Conservation (phyloP, 495 filamentous ascomycete species). For the Aspergillus ellipticus region DNA sequence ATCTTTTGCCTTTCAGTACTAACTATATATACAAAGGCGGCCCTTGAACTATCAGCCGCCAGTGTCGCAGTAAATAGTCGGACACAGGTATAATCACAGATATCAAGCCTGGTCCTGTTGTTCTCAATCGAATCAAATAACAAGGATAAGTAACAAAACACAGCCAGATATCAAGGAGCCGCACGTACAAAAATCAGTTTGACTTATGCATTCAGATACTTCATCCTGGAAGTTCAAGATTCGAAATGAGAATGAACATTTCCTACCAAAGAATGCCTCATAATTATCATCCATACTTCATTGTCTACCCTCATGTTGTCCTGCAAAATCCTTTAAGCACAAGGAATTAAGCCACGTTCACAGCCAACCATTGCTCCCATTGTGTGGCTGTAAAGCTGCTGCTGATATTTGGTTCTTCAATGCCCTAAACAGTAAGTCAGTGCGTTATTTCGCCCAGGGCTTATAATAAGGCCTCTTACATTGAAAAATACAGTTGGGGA, state of each 20-base stretch:
- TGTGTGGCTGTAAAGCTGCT: constrained; percentile 72
- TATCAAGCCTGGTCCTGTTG: constrained; percentile 3
- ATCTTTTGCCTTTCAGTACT: constrained; percentile 5
- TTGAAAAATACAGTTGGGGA: constrained; percentile 87
- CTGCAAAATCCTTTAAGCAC: not conserved
- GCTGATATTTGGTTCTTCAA: constrained; percentile 72
- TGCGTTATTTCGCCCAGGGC: constrained; percentile 5
- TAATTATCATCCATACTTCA: constrained; percentile 4
- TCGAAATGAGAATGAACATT: not conserved
- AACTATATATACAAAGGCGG: constrained; percentile 51
- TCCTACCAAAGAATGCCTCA: not conserved
- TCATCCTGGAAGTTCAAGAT: not conserved
- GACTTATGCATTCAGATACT: not conserved
- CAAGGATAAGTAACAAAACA: not conserved
- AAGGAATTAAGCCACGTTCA: constrained; percentile 60
- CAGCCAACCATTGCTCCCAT: constrained; percentile 82
- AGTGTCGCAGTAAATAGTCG: constrained; percentile 33
- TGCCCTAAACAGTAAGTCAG: constrained; percentile 49
- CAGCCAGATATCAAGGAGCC: not conserved
- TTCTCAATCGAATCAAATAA: not conserved
- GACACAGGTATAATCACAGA: not conserved
- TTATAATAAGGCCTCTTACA: constrained; percentile 29
- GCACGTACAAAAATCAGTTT: not conserved
- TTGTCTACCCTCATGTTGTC: constrained; percentile 8
- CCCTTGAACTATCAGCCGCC: constrained; percentile 84